These are phyloP conservation scores for Colletotrichum plurivorum DNA, from an alignment of 2,329 filamentous ascomycete genomes.

Conservation along the genomic window DNA sequence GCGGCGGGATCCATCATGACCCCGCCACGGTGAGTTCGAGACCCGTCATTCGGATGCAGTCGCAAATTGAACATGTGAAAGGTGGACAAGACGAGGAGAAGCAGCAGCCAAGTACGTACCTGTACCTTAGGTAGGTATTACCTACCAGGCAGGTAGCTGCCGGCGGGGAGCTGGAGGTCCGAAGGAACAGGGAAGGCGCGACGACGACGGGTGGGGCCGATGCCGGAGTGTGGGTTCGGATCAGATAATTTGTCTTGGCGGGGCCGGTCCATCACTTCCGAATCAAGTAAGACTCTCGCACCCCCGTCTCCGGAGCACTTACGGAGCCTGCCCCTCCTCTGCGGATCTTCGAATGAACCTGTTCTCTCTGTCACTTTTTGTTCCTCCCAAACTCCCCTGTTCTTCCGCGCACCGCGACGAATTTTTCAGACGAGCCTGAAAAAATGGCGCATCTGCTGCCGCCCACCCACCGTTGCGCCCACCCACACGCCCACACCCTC, in stretches of 20 bases:
- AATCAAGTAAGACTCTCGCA: conserved; percentile 4
- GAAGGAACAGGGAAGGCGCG: conserved; percentile 7
- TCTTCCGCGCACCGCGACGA: not conserved
- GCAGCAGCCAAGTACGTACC: too few species aligned
- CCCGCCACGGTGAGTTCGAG: conserved; percentile 10
- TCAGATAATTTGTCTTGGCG: conserved; percentile 43
- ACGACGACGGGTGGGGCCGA: conserved; percentile 31
- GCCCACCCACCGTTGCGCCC: conserved; percentile 20
- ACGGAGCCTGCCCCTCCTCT: conserved; percentile 19
- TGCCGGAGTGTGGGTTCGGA: conserved; percentile 36
- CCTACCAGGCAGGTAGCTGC: conserved; percentile 2
- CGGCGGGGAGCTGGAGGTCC: not conserved
- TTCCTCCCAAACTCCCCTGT: not conserved
- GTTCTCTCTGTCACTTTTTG: not conserved
- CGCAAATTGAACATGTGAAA: not conserved
- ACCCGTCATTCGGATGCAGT: conserved; percentile 1
- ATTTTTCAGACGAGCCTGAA: not conserved
- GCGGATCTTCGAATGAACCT: conserved; percentile 27
- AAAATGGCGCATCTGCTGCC: conserved; percentile 40
- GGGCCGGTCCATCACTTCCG: conserved; percentile 19
- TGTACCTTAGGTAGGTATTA: not conserved
- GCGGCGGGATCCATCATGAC: conserved; percentile 11
- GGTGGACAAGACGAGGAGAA: too few species aligned
- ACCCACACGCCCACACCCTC: conserved; percentile 33
- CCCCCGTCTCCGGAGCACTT: not conserved